Base-by-base conservation (phyloP, 2,329 filamentous ascomycete genomes). In the Ambrosiella cleistominuta region DNA sequence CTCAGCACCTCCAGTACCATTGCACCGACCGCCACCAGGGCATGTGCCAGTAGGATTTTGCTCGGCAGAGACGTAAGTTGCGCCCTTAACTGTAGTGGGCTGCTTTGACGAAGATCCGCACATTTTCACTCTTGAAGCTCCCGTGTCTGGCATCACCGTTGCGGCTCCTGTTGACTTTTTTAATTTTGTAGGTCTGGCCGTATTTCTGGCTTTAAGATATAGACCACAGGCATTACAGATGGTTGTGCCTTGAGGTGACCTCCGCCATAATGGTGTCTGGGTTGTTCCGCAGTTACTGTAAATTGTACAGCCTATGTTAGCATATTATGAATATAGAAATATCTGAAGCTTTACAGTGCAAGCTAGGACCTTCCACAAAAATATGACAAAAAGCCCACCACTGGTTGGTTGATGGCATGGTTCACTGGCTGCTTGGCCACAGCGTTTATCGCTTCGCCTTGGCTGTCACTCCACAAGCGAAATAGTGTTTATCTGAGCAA, bases 221-320 rank as follows among this genome's bases (percentile, higher is more conserved):
- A 98, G 77, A 47, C 93, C 93, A 67, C 93, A 98, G 5, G 93
- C 93, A 71, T 98, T 98, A 72, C 93, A 98, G 61, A 98, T 97
- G 36, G 89, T 96, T 57, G 88, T 86, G 37, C 93, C 93, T 65
- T 90, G 83, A 0, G 91, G 91, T 13, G 91, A 95, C 66, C 93
- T 81, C 67, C 93, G 82, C 93, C 93, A 98, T 42, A 98, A 72
- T 27, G 93, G 93, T 52, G 93, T 98, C 68, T 86, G 83, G 56
- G 89, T 96, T 13, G 93, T 97, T 60, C 85, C 85, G 68, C 93
- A 98, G 70, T 98, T 98, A 68, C 93, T 98, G 35, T 49, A 69
- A 66, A 57, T 61, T 47, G 44, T 11, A 13, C 40, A 53, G 15
- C 15, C 6, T 27, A 9, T n/a, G 51, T 53, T 36, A 53, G 40